Base-by-base conservation (phyloP, 2,329 filamentous ascomycete genomes). In the Dactylellina cionopaga region DNA sequence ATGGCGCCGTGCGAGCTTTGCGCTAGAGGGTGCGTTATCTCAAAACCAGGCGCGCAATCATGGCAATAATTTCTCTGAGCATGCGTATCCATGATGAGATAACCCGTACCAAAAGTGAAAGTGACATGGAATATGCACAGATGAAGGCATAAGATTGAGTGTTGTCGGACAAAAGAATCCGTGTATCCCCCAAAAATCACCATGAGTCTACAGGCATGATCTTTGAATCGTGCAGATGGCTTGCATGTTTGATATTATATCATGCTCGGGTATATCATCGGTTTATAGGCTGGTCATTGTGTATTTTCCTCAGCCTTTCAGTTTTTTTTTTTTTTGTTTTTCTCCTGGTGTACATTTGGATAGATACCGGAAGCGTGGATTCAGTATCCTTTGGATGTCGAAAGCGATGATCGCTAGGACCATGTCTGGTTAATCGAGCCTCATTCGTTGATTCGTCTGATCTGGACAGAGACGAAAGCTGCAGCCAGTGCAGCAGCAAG, bases 361-460 rank as follows among this genome's bases (percentile, higher is more conserved):
- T 11, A 29, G n/a, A n/a, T 22, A 39, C 29, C 49, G 17, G 29
- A 6, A 7, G 35, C n/a, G n/a, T 11, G 15, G 39, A n/a, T 22
- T 27, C 15, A 5, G 13, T 24, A 37, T 29, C 24, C 29, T 31
- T 37, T 44, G 22, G 51, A n/a, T 9, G 46, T 51, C 22, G 17
- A 27, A 24, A 44, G 62, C 49, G 62, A 66, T 66, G 43, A 27
- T 58, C 62, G 33, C 51, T 31, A 66, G 41, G 43, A 33, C 41
- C 43, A 9, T 51, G 31, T 56, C 54, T 46, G 60, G 60, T 33
- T 65, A 66, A 49, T 66, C 62, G 62, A 66, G 62, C 62, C 62
- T 66, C 62, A 58, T 66, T 65, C 51, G 60, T 51, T 58, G 39
- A 46, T 72, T 72, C 68, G 54, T 72, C 68, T 65, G 59, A 65